Base-by-base conservation (phyloP, 2,329 filamentous ascomycete genomes). In the Stemphylium vesicarium region DNA sequence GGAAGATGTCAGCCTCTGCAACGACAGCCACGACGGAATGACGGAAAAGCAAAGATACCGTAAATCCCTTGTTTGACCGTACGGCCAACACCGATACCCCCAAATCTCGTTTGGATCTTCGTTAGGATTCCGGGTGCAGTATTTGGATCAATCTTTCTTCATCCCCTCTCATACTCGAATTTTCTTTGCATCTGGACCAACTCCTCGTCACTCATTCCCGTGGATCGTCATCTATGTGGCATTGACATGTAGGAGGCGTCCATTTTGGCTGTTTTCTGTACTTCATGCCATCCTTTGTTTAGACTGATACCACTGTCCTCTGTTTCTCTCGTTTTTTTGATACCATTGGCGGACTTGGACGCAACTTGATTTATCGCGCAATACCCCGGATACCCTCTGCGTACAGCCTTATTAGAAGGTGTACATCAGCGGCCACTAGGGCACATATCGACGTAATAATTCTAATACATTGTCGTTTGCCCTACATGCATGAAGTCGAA, bases 231-330 rank as follows among this genome's bases (percentile, higher is more conserved):
- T 71, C 57, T 69, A 62, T 61, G 70, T 64, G 69, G 70, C 72
- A 71, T 67, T 65, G 66, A 65, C 68, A 70, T 70, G 66, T 70
- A 66, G 68, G 65, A 62, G 63, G 60, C 64, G 64, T 69, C 68
- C 63, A 66, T 38, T 68, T 65, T 70, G 63, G 52, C 65, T 66
- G 57, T 66, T 64, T 66, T 64, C 62, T 62, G 55, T 71, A 65
- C 65, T 70, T 35, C 66, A 66, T 70, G 69, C 64, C 62, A 62
- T 60, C 52, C 67, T 67, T 72, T 73, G 68, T 73, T 73, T 75
- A 77, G 74, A 75, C 75, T 77, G 75, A 76, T 76, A 76, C 73
- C 75, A 77, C 74, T 74, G 68, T 70, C 70, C 60, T 29, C 65
- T 71, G 64, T 70, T 73, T 70, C 62, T 72, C 64, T 71, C 64